These are phyloP conservation scores for Umbelopsis ramanniana DNA, from an alignment of 192 early-diverging fungal species.

Conservation along the genomic window DNA sequence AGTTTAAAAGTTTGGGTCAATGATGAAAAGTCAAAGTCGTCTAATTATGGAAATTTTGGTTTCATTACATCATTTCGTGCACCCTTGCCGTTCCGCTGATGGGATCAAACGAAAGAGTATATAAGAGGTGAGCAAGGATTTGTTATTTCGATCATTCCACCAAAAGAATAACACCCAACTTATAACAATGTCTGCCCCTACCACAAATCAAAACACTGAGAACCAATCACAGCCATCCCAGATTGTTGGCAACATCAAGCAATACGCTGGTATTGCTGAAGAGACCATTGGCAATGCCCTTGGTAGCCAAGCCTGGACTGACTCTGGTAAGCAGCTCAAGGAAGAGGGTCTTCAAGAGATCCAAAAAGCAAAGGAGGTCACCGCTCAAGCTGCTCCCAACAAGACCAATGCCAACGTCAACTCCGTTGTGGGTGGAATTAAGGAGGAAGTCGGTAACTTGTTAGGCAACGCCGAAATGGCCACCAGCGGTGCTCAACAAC, in stretches of 20 bases:
- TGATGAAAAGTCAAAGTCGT: neutral
- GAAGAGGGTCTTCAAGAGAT: slow-evolving; percentile 9
- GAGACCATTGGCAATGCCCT: slow-evolving; percentile 38
- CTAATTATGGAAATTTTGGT: slow-evolving; percentile 8
- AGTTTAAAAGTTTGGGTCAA: neutral
- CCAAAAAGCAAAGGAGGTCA: slow-evolving; percentile 1
- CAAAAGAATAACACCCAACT: neutral
- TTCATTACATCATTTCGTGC: neutral
- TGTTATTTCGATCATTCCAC: neutral
- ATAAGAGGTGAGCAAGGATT: neutral
- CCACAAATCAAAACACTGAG: neutral
- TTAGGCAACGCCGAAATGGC: slow-evolving; percentile 24
- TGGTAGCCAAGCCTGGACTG: slow-evolving; percentile 24
- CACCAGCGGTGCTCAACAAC: slow-evolving; percentile 32
- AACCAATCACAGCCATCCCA: slow-evolving; percentile 21
- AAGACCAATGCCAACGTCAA: slow-evolving; percentile 28
- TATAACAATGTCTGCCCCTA: slow-evolving; percentile 12
- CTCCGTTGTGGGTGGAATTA: slow-evolving; percentile 35
- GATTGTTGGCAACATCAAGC: slow-evolving; percentile 25
- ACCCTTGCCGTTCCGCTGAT: neutral
- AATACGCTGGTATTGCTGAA: slow-evolving; percentile 34
- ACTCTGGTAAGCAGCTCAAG: slow-evolving; percentile 35
- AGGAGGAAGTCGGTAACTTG: slow-evolving; percentile 34
- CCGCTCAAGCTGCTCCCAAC: slow-evolving; percentile 7
- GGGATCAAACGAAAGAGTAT: neutral